phyloP scores from a whole-genome alignment of 306 rosid species.

The cucumber (Cucumis sativus) region Cucumber_9930_V3 NC_026658.2:25990501-25991000 shows the following conservation, averaged over 20 bases:
- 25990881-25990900: slow-evolving; percentile 81
- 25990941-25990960: slow-evolving; percentile 66
- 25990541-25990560: slow-evolving; percentile 73
- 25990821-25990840: slow-evolving; percentile 91
- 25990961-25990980: slow-evolving; percentile 84
- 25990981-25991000: slow-evolving; percentile 89
- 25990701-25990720: not conserved
- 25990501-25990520: slow-evolving; percentile 76
- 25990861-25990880: slow-evolving; percentile 91
- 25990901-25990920: slow-evolving; percentile 30
- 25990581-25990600: slow-evolving; percentile 84
- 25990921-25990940: slow-evolving; percentile 63
- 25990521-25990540: slow-evolving; percentile 62
- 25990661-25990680: not conserved
- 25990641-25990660: slow-evolving; percentile 47
- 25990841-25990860: slow-evolving; percentile 97
- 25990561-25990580: slow-evolving; percentile 89
- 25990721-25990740: not conserved
- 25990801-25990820: slow-evolving; percentile 75
- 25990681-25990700: not conserved
- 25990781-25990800: slow-evolving; percentile 53
- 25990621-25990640: slow-evolving; percentile 86
- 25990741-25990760: not conserved
- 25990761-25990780: slow-evolving; percentile 76
- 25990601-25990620: slow-evolving; percentile 89